Percentiles rank a stretch among this genome's conserved stretches.
Conservation (phyloP, 129 eudicot genomes). For the Saussurea involucrata region DNA sequence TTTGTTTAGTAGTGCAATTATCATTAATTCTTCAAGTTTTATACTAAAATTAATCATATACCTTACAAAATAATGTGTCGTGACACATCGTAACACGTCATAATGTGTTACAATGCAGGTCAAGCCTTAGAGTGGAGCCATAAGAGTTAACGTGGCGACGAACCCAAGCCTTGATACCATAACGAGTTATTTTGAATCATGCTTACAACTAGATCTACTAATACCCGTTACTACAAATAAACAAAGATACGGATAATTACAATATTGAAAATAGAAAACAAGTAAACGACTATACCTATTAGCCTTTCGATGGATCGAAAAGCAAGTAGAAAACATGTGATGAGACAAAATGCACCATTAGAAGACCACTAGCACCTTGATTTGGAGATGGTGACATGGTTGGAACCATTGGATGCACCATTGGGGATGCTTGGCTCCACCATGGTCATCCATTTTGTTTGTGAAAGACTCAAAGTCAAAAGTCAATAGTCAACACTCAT, state of each 20-base stretch:
- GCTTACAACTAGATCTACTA: not conserved
- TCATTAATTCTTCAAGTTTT: no score
- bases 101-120: no score
- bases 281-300: not conserved
- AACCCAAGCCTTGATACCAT: no score
- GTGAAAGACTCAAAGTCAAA: not conserved
- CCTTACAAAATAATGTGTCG: no score
- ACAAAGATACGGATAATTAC: not conserved
- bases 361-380: not conserved
- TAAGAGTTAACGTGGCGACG: no score
- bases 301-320: not conserved
- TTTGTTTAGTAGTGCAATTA: no score
- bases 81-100: no score
- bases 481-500: constrained; percentile 11
- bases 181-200: no score
- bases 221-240: not conserved
- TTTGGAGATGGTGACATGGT: not conserved
- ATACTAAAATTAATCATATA: no score
- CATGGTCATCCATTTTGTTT: not conserved
- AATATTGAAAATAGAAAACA: not conserved
- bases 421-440: constrained; percentile 6
- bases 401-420: not conserved
- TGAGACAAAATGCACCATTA: not conserved
- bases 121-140: no score
- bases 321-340: not conserved